These are phyloP conservation scores for Boletus coccyginus DNA, from an alignment of 768 basidiomycete genomes.

Conservation along the genomic window DNA sequence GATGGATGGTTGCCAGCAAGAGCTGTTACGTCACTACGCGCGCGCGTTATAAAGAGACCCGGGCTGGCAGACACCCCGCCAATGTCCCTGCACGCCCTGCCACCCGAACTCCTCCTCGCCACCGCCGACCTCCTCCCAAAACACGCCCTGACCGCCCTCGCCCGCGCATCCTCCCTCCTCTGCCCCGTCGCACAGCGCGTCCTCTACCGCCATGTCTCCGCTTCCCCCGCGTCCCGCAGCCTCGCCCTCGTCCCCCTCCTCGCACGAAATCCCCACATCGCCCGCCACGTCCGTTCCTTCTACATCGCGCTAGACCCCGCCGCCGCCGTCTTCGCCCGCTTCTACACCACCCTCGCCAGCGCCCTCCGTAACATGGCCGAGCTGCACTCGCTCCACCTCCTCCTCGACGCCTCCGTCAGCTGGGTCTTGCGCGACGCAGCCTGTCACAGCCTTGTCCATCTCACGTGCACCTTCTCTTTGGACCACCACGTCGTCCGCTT, in stretches of 20 bases:
- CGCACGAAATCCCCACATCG: conserved; percentile 53
- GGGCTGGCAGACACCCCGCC: not conserved
- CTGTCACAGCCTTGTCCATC: conserved; percentile 50
- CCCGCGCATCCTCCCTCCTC: conserved; percentile 41
- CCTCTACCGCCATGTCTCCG: conserved; percentile 59
- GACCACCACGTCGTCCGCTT: conserved; percentile 59
- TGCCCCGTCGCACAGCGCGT: conserved; percentile 52
- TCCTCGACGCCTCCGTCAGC: conserved; percentile 46
- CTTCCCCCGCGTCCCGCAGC: conserved; percentile 45
- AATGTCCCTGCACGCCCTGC: conserved; percentile 52
- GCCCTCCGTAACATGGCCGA: conserved; percentile 63
- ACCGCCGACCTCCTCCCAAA: conserved; percentile 40
- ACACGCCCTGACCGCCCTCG: conserved; percentile 46
- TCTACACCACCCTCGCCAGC: conserved; percentile 46
- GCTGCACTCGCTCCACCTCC: conserved; percentile 50
- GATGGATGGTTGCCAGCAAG: not conserved
- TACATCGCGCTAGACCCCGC: conserved; percentile 48
- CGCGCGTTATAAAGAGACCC: not conserved
- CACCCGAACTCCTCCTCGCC: conserved; percentile 60
- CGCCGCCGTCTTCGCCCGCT: conserved; percentile 40
- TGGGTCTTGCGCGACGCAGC: conserved; percentile 48
- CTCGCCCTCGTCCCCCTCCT: conserved; percentile 54
- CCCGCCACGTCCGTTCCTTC: conserved; percentile 60
- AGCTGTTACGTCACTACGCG: conserved; percentile 11
- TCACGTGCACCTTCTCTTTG: conserved; percentile 60